Base-by-base conservation (phyloP, 495 filamentous ascomycete genomes). In the Xylaria palmicola region DNA sequence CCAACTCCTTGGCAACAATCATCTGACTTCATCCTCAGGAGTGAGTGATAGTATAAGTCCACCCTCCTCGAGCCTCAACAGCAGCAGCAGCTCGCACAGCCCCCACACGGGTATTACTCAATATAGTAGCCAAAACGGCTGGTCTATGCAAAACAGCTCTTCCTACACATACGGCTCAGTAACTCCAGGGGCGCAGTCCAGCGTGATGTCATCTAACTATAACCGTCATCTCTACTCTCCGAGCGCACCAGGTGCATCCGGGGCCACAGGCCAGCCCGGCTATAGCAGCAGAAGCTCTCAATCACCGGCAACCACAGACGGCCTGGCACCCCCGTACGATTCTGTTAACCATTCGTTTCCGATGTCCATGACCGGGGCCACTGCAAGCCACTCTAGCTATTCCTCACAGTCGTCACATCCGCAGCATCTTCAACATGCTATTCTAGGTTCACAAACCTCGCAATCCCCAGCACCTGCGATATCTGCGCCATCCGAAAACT, bases 401-500 rank as follows among this genome's bases (percentile, higher is more conserved):
- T 43, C 56, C 15, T 61, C 70, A 1, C 72, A 72, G 24, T 34
- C 63, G 8, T 56, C 66, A 1, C 54, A 58, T 10, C 56, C 65
- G 29, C 65, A 68, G 4, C 54, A 65, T 13, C 37, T 73, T 13
- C 68, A 67, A 62, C 52, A 64, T 40, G 29, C 64, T 47, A 68
- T 73, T 53, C 61, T 69, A 55, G 50, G 30, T 44, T 69, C 68
- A 41, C 71, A 73, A 43, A 41, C 73, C 6, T 79, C 81, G 2
- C 83, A 86, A 47, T 78, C 82, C 6, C 75, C 88, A n/a, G 82
- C 86, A 5, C 80, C 85, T 12, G 82, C 83, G 36, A 79, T 86
- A 13, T 72, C 86, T n/a, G 78, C 84, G 27, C 78, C 83, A 5
- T 81, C 86, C 50, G 88, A 91, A 52, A 77, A 75, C 9, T 92